Percentiles rank a stretch among this genome's conserved stretches.
Conservation (phyloP, 768 basidiomycete species). For the Collybiopsis confluens region DNA sequence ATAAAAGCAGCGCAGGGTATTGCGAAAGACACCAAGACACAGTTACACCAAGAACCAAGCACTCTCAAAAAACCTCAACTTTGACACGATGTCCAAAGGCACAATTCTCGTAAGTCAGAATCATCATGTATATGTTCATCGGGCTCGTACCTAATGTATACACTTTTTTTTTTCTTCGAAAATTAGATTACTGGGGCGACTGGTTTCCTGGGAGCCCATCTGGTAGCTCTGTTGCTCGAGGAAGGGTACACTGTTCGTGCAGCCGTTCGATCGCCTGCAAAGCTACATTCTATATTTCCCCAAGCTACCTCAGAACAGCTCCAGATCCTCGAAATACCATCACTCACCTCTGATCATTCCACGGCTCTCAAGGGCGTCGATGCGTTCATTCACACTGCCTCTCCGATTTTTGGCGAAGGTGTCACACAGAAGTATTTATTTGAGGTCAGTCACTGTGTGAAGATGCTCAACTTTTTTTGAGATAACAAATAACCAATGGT, state of each 20-base stretch:
- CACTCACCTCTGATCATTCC: slow-evolving; percentile 11
- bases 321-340: slow-evolving; percentile 1
- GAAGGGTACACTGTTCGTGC: slow-evolving; percentile 9
- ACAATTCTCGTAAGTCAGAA: background rate
- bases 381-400: slow-evolving; percentile 7
- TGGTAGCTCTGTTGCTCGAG: slow-evolving; percentile 6
- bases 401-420: background rate
- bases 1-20: no score
- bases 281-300: slow-evolving; percentile 5
- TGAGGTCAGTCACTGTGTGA: slow-evolving; percentile 3
- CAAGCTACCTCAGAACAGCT: slow-evolving; percentile 5
- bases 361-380: slow-evolving; percentile 14
- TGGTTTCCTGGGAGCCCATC: slow-evolving; percentile 4
- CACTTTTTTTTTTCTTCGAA: no score
- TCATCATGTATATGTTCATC: background rate
- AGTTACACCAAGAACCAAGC: no score
- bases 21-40: no score
- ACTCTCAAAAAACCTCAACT: no score
- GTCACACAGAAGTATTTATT: background rate
- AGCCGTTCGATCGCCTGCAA: background rate
- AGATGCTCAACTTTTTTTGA: no score
- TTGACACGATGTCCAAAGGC: background rate
- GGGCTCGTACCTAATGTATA: background rate
- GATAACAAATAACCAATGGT: no score
- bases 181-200: slow-evolving; percentile 11